Evolutionary conservation across 352 stramenopile species (phyloP).

Genomic region (Phytophthora macrochlamydospora): DNA sequence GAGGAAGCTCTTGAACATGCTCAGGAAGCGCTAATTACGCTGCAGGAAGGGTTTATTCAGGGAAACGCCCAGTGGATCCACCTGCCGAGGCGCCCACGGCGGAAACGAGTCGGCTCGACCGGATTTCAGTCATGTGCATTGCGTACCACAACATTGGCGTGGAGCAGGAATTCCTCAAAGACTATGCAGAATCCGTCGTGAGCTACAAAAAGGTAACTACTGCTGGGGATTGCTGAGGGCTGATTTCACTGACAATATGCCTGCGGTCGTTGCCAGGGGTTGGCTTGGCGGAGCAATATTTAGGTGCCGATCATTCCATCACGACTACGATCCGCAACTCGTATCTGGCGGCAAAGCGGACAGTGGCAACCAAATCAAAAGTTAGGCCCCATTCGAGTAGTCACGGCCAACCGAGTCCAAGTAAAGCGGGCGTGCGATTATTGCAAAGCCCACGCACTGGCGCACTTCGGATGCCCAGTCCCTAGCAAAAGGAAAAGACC

Average conservation of each 20-base stretch:
- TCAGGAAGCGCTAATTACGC: conserved; percentile 85
- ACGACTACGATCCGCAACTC: conserved; percentile 91
- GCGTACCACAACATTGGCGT: conserved; percentile 96
- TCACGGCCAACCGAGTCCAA: conserved; percentile 22
- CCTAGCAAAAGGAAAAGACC: conserved; percentile 47
- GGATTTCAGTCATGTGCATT: conserved; percentile 93
- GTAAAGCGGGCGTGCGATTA: conserved; percentile 34
- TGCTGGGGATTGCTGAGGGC: no score
- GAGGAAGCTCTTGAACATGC: conserved; percentile 85
- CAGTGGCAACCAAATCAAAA: conserved; percentile 31
- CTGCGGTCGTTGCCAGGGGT: conserved; percentile 51
- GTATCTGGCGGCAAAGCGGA: conserved; percentile 82
- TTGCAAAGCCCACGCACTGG: conserved; percentile 43
- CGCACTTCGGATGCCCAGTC: conserved; percentile 49
- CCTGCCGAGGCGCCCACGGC: conserved; percentile 1
- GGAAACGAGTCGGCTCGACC: conserved; percentile 49
- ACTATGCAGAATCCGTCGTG: conserved; percentile 80
- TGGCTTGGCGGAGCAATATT: conserved; percentile 88
- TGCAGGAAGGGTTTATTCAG: conserved; percentile 91
- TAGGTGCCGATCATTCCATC: conserved; percentile 89
- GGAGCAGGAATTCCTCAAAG: conserved; percentile 94
- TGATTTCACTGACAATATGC: no score
- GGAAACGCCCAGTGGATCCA: conserved; percentile 12
- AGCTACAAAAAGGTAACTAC: conserved; percentile 85
- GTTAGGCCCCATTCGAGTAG: conserved; percentile 28